Evolutionary conservation across 495 filamentous ascomycete species (phyloP), one percentile per base, ranked within the genome.

Genomic region (Xylaria curta): DNA sequence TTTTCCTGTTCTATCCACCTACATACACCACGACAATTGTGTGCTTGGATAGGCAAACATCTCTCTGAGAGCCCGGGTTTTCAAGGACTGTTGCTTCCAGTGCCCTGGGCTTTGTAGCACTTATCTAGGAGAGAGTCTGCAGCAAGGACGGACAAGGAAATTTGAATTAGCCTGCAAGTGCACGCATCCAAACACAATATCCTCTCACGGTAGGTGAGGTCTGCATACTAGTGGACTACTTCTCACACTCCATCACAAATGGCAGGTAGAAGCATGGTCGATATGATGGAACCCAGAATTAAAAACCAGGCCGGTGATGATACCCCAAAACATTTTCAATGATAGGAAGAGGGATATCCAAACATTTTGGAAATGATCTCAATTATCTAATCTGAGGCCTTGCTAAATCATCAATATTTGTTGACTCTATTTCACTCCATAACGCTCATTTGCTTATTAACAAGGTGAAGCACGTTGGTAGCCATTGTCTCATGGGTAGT

Each of bases 331-430:
- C 82, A 79, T 77, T 74, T 66, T 61, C 74, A 73, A 86, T 85
- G 85, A 89, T 89, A 89, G 87, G 87, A 89, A 89, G 87, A 89
- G 85, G 85, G 87, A 84, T 80, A 78, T 81, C 82, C 79, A 63
- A 72, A 74, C 70, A 70, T 60, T 73, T 78, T 81, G 83, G 83
- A 81, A 82, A 81, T 89, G 87, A 88, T 88, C 81, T 86, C 81
- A 87, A 83, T 63, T 79, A 80, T 82, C 74, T 60, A 81, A 84
- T 88, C 87, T 89, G 87, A 89, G 86, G 86, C 86, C 80, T 80
- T 58, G 24, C 26, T 21, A 1, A 26, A 36, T 70, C 46, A 12
- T 68, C 26, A n/a, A 56, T 8, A 1, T 26, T 31, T 56, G 33
- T 54, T 40, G 19, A 46, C 26, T 33, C 38, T 49, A 51, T n/a